A percentile compares a stretch with the other conserved stretches of the same genome.
These are phyloP conservation scores for Inosperma sp. DNA, from an alignment of 768 basidiomycete species.

Conservation along the genomic window DNA sequence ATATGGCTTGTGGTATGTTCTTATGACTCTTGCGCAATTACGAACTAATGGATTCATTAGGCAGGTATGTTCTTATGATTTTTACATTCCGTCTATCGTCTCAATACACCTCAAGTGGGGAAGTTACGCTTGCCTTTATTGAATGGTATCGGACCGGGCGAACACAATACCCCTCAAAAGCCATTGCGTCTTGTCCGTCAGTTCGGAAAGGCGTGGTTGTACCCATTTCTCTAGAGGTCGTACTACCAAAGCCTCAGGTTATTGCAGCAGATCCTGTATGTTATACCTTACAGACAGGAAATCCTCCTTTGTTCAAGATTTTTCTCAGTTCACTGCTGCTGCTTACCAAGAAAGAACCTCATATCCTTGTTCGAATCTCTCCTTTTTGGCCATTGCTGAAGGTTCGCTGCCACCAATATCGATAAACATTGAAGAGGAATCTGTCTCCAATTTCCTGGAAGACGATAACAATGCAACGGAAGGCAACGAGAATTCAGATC, in stretches of 20 bases:
- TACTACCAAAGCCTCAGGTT: constrained; percentile 31
- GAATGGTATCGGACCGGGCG: constrained; percentile 54
- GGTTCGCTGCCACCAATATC: constrained; percentile 42
- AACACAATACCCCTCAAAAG: constrained; percentile 13
- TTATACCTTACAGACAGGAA: constrained; percentile 2
- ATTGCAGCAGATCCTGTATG: constrained; percentile 52
- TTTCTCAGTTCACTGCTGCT: constrained; percentile 50
- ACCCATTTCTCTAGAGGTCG: constrained; percentile 31
- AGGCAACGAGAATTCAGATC: constrained; percentile 6
- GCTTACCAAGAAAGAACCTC: constrained; percentile 55
- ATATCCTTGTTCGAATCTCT: constrained; percentile 50
- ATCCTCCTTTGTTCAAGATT: not conserved
- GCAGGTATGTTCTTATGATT: constrained; percentile 23
- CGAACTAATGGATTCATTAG: constrained; percentile 14
- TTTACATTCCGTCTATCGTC: constrained; percentile 8
- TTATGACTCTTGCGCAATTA: constrained; percentile 7
- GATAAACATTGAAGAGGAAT: constrained; percentile 16
- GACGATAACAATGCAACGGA: not conserved
- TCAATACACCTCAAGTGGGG: constrained; percentile 43
- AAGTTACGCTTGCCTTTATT: constrained; percentile 52
- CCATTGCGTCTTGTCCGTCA: constrained; percentile 4
- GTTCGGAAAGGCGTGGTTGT: constrained; percentile 19
- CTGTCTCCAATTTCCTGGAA: not conserved
- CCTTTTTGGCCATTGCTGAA: constrained; percentile 59
- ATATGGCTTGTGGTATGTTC: constrained; percentile 53